Base-by-base conservation (phyloP, 2,329 filamentous ascomycete species). In the Lachnellula cervina region DNA sequence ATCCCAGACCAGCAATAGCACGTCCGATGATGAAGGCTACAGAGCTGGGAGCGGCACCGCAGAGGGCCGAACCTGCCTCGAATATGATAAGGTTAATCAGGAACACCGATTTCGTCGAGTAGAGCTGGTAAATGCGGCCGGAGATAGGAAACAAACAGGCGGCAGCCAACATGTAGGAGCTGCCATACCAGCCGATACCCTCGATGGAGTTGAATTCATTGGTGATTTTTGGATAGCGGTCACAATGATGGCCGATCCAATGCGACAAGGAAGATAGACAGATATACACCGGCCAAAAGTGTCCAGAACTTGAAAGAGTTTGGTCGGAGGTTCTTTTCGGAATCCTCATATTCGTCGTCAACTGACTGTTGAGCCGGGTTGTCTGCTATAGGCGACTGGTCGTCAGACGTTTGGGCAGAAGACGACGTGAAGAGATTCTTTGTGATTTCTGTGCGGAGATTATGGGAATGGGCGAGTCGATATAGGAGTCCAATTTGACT, bases 171-270 rank as follows among this genome's bases (percentile, higher is more conserved):
- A 70, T 58, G 55, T 71, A 71, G 25, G 69, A 69, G 56, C 65
- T 69, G 2, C 71, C 72, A 49, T 76, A 76, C 74, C 74, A 76
- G 46, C 72, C 73, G 14, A 76, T 69, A 58, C 76, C 74, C 9
- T 68, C 64, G 0, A 74, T 64, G 40, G 70, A 66, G 23, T 72
- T 66, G 62, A 71, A 68, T 19, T 68, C 57, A 56, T 68, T 61
- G 1, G 69, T 70, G 49, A 71, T 70, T 46, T 67, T 66, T n/a
- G 69, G 69, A 71, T 70, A 21, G 68, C 68, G 4, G 68, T 70
- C 4, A 66, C 66, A 54, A 70, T 68, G 52, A 68, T 69, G 14
- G n/a, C n/a, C n/a, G n/a, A n/a, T n/a, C n/a, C n/a, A n/a, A n/a
- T n/a, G n/a, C n/a, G 42, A 68, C 61, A 38, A 71, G 59, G 5